These are phyloP conservation scores for Dendrothele bispora DNA, from an alignment of 768 basidiomycete genomes.

Conservation along the genomic window DNA sequence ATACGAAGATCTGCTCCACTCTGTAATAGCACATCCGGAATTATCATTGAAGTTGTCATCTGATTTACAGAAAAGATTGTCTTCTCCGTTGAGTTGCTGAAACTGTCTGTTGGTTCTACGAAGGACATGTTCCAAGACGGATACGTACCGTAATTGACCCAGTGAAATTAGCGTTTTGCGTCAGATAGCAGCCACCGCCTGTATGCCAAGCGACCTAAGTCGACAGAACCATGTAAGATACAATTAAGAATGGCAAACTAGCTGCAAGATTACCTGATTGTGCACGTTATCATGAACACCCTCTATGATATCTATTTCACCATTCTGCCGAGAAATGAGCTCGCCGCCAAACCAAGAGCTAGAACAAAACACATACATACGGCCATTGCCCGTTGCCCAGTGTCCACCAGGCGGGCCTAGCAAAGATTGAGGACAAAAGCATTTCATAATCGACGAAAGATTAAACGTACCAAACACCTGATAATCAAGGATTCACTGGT, in stretches of 20 bases:
- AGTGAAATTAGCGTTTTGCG: conserved; percentile 54
- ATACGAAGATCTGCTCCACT: conserved; percentile 82
- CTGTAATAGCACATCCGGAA: conserved; percentile 75
- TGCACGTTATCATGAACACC: conserved; percentile 84
- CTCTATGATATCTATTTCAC: conserved; percentile 84
- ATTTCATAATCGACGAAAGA: too few relatives aligned
- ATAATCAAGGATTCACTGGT: too few relatives aligned
- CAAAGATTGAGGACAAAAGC: conserved; percentile 47
- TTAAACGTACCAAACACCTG: too few relatives aligned
- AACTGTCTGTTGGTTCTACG: too few relatives aligned
- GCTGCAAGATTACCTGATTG: conserved; percentile 86
- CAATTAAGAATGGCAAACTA: conserved; percentile 10
- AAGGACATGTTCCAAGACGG: too few relatives aligned
- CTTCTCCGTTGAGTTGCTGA: conserved; percentile 47
- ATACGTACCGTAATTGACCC: conserved; percentile 64
- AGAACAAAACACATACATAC: conserved; percentile 38
- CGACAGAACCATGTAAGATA: background rate
- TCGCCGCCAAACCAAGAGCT: too few relatives aligned
- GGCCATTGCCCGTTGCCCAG: conserved; percentile 65
- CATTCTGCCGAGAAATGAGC: conserved; percentile 46
- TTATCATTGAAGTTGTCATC: conserved; percentile 53
- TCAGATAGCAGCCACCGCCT: conserved; percentile 67
- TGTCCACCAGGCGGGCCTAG: conserved; percentile 87
- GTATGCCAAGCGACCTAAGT: too few relatives aligned
- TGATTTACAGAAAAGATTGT: conserved; percentile 58